Evolutionary conservation across 306 rosid species (phyloP).

Genomic region (Datisca glomerata): DNA sequence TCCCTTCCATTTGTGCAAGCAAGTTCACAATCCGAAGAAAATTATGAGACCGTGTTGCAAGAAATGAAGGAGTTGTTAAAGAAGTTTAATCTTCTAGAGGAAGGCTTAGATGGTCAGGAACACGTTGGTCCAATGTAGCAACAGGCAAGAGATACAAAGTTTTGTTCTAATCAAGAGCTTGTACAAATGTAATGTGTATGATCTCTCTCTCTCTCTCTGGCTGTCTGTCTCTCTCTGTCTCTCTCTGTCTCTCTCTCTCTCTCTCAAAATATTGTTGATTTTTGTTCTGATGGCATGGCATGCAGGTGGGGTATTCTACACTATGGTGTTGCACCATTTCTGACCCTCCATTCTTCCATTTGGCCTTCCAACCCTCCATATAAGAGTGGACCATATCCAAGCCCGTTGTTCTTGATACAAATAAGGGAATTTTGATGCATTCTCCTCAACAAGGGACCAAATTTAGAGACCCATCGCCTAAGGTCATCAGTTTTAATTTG

Average conservation of each 20-base stretch:
- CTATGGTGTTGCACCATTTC: too few species aligned
- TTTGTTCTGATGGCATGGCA: not conserved
- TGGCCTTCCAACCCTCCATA: too few species aligned
- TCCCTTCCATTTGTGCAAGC: constrained; percentile 54
- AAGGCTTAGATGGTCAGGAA: constrained; percentile 22
- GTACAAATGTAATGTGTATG: not conserved
- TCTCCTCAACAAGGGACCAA: too few species aligned
- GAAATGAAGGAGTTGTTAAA: constrained; percentile 47
- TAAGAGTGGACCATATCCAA: too few species aligned
- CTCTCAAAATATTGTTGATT: not conserved
- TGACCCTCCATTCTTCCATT: too few species aligned
- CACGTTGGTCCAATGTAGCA: constrained; percentile 1
- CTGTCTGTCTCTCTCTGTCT: not conserved
- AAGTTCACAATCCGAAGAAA: constrained; percentile 57
- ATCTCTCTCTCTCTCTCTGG: not conserved
- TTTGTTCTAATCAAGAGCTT: not conserved
- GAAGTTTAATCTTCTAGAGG: constrained; percentile 37
- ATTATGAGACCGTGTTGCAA: constrained; percentile 41
- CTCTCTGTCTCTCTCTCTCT: not conserved
- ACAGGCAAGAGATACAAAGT: constrained; percentile 6
- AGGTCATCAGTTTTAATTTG: too few species aligned
- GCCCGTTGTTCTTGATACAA: too few species aligned
- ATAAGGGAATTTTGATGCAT: too few species aligned
- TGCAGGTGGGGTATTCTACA: constrained; percentile 2
- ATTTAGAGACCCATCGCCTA: too few species aligned